Percentiles rank a stretch among this genome's conserved stretches.
phyloP scores from a whole-genome alignment of 257 asterid species.

The Haberlea rhodopensis region DNA sequence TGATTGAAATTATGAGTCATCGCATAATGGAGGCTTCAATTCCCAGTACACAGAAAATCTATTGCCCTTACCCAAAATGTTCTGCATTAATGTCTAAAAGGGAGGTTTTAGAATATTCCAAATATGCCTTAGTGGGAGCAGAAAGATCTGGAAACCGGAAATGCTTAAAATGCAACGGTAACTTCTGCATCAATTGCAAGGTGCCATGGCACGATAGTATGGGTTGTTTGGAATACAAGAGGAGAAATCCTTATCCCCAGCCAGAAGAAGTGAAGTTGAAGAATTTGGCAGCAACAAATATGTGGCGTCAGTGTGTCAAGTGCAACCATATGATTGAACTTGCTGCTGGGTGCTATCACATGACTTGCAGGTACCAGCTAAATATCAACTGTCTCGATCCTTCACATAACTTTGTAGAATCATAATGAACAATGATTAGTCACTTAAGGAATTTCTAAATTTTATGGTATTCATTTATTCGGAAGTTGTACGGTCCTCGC shows the following conservation, averaged over 20 bases:
- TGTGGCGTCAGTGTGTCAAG: slow-evolving; percentile 63
- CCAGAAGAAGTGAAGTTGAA: slow-evolving; percentile 54
- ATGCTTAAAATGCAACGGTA: slow-evolving; percentile 49
- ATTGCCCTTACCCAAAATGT: slow-evolving; percentile 78
- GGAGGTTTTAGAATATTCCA: slow-evolving; percentile 50
- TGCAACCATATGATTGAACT: slow-evolving; percentile 67
- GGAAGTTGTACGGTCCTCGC: background rate
- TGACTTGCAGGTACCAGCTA: slow-evolving; percentile 55
- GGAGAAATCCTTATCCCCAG: slow-evolving; percentile 38
- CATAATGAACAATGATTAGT: slow-evolving; percentile 1
- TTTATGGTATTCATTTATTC: background rate
- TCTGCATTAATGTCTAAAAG: slow-evolving; percentile 68
- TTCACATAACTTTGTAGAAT: slow-evolving; percentile 1
- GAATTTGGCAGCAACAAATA: slow-evolving; percentile 44
- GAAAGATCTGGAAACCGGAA: slow-evolving; percentile 35
- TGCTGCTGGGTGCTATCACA: slow-evolving; percentile 59
- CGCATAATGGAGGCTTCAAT: slow-evolving; percentile 67
- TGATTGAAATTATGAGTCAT: slow-evolving; percentile 56
- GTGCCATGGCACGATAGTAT: slow-evolving; percentile 72
- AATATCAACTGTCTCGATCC: slow-evolving; percentile 1
- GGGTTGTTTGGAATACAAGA: slow-evolving; percentile 50
- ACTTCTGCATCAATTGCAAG: slow-evolving; percentile 63
- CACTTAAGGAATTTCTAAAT: background rate
- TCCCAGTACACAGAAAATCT: slow-evolving; percentile 55
- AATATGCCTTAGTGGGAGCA: slow-evolving; percentile 15